Conservation (phyloP, 257 asterid species). For the Coffea canephora region DNA sequence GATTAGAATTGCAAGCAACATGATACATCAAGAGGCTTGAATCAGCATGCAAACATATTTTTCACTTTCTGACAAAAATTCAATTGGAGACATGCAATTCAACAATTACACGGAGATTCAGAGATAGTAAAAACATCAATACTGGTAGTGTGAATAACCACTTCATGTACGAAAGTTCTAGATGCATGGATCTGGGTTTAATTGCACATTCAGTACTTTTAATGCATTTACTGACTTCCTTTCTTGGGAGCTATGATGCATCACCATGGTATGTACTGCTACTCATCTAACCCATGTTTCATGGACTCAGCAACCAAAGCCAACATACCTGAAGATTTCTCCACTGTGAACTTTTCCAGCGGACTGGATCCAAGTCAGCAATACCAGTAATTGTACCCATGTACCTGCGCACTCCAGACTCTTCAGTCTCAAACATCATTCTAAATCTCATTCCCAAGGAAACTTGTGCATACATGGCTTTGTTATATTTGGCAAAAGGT, state of each 20-base stretch:
- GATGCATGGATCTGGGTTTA: background rate
- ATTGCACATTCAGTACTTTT: background rate
- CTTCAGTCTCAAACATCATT: slow-evolving; percentile 99
- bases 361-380: slow-evolving; percentile 71
- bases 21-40: background rate
- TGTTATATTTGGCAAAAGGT: slow-evolving; percentile 86
- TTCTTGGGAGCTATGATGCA: background rate
- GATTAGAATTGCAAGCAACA: background rate
- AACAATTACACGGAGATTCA: background rate
- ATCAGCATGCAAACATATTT: background rate
- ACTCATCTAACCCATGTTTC: background rate
- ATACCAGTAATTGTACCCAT: slow-evolving; percentile 89
- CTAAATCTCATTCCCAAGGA: slow-evolving; percentile 92
- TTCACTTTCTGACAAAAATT: background rate
- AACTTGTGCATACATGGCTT: slow-evolving; percentile 86
- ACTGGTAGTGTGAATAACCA: background rate
- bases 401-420: slow-evolving; percentile 86
- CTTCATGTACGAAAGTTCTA: background rate
- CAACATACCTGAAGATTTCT: slow-evolving; percentile 84
- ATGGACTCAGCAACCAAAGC: background rate
- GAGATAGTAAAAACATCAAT: background rate
- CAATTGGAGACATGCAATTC: background rate
- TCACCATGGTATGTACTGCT: background rate
- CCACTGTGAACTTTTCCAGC: slow-evolving; percentile 97
- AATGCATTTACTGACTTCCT: background rate